Percentiles rank a stretch among this genome's conserved stretches.
Evolutionary conservation across 75 land plant genomes (phyloP).

Genomic region (Cryptomeria japonica): DNA sequence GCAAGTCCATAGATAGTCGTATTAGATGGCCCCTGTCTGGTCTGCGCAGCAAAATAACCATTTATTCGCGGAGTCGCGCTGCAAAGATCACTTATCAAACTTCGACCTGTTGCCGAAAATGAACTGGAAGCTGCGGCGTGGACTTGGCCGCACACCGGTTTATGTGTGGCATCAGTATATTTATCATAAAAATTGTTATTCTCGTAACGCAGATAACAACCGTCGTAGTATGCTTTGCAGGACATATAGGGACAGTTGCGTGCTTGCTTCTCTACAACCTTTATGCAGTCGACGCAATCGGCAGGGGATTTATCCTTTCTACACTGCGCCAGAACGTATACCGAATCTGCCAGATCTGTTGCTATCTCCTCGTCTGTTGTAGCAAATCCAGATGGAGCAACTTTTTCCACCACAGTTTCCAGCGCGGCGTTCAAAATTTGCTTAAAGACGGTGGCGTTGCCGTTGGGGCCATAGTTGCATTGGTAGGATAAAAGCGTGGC

Average conservation of each 20-base stretch:
- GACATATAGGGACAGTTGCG: constrained; percentile 27
- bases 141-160: constrained; percentile 10
- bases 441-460: too few relatives aligned
- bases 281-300: constrained; percentile 42
- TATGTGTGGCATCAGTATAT: constrained; percentile 12
- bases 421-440: too few relatives aligned
- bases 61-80: too few relatives aligned
- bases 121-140: not conserved
- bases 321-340: constrained; percentile 29
- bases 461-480: too few relatives aligned
- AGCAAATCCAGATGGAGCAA: too few relatives aligned
- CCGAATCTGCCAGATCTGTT: constrained; percentile 8
- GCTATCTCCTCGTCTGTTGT: too few relatives aligned
- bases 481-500: too few relatives aligned
- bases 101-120: not conserved
- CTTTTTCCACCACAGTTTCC: too few relatives aligned
- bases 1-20: too few relatives aligned
- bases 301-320: constrained; percentile 10
- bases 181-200: constrained; percentile 17
- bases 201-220: constrained; percentile 21
- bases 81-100: too few relatives aligned
- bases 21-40: too few relatives aligned
- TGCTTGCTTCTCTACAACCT: constrained; percentile 9
- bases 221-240: constrained; percentile 34
- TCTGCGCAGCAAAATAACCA: too few relatives aligned